These are phyloP conservation scores for Colletotrichum sp. DNA, from an alignment of 2,329 filamentous ascomycete genomes.

Conservation along the genomic window DNA sequence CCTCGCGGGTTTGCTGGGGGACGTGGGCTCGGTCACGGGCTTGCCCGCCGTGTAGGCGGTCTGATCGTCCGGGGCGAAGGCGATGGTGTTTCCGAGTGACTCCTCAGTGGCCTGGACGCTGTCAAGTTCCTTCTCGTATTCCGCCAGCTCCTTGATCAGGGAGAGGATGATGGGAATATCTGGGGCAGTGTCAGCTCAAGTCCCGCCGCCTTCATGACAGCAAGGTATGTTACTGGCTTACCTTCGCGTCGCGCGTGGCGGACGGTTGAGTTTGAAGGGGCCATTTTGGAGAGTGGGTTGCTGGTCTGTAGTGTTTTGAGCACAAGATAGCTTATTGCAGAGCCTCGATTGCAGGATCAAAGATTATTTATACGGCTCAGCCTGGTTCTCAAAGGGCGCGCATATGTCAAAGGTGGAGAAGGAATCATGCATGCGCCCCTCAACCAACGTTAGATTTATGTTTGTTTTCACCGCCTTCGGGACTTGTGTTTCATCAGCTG, in stretches of 20 bases:
- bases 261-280: slow-evolving; percentile 41
- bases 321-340: background rate
- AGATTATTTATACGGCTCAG: background rate
- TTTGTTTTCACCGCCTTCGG: slow-evolving; percentile 1
- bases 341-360: background rate
- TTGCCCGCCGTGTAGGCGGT: slow-evolving; percentile 30
- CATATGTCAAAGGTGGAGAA: slow-evolving; percentile 10
- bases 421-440: background rate
- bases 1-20: slow-evolving; percentile 69
- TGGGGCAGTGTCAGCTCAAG: slow-evolving; percentile 37
- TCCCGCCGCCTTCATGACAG: background rate
- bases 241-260: slow-evolving; percentile 67
- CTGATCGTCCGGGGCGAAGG: slow-evolving; percentile 68
- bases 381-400: slow-evolving; percentile 1
- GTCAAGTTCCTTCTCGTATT: slow-evolving; percentile 81
- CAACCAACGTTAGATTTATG: background rate
- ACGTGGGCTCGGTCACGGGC: slow-evolving; percentile 58
- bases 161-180: slow-evolving; percentile 83
- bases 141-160: slow-evolving; percentile 84
- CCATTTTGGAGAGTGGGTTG: slow-evolving; percentile 30
- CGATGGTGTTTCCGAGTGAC: slow-evolving; percentile 75
- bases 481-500: background rate
- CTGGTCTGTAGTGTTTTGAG: background rate
- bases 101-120: slow-evolving; percentile 80
- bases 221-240: slow-evolving; percentile 29